Evolutionary conservation across 192 early-diverging fungal species (phyloP).

Genomic region (Mortierella hygrophila): DNA sequence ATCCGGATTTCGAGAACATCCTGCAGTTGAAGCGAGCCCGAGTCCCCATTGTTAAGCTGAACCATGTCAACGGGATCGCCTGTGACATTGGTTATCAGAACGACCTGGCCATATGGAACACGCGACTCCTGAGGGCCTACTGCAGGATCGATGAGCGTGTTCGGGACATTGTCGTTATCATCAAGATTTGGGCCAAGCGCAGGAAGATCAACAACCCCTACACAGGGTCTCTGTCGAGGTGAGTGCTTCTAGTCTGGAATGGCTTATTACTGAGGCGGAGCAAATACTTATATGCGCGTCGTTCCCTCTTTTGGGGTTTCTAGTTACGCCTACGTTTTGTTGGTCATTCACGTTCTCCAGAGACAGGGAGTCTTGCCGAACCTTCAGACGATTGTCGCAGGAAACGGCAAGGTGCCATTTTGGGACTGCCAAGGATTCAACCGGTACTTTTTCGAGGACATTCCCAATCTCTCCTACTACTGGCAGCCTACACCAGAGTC

Average conservation of each 20-base stretch:
- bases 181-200: constrained; percentile 56
- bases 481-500: constrained; percentile 51
- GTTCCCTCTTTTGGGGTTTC: neutral
- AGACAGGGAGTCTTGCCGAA: constrained; percentile 52
- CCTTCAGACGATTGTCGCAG: constrained; percentile 47
- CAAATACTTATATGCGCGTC: neutral
- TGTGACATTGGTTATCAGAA: constrained; percentile 60
- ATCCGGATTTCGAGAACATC: constrained; percentile 44
- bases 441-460: constrained; percentile 54
- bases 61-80: constrained; percentile 46
- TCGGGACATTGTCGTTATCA: constrained; percentile 48
- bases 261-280: too few relatives aligned
- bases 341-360: constrained; percentile 51
- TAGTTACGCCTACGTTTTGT: constrained; percentile 56
- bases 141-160: constrained; percentile 48
- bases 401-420: constrained; percentile 35
- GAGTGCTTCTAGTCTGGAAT: neutral
- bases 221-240: constrained; percentile 49
- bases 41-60: constrained; percentile 52
- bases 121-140: constrained; percentile 51
- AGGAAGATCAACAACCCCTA: constrained; percentile 57
- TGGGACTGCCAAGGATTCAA: constrained; percentile 54
- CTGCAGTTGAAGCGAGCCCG: constrained; percentile 45
- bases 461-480: constrained; percentile 22
- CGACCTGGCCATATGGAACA: constrained; percentile 56